Conservation (phyloP, 176 grass and related monocot genomes). For the Avena eriantha region DNA sequence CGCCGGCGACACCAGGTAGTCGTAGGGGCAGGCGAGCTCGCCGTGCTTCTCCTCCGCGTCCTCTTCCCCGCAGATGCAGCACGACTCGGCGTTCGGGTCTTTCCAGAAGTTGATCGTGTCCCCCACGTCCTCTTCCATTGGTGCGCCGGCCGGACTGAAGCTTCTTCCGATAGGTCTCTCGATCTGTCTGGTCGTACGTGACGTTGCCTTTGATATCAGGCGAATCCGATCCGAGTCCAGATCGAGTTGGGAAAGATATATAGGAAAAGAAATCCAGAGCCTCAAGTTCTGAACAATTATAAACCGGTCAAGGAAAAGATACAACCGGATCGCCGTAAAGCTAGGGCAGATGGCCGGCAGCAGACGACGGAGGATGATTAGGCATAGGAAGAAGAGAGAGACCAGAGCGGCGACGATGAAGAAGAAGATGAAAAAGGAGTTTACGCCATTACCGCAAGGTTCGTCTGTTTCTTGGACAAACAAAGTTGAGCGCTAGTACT, state of each 20-base stretch:
- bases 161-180: background rate
- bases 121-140: background rate
- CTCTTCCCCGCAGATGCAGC: conserved; percentile 25
- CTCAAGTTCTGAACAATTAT: background rate
- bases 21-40: conserved; percentile 29
- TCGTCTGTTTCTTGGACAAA: background rate
- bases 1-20: conserved; percentile 14
- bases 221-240: background rate
- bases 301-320: background rate
- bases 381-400: background rate
- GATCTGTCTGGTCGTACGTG: background rate
- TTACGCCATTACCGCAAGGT: background rate
- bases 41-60: conserved; percentile 10
- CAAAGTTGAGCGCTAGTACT: no score
- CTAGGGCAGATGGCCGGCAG: background rate
- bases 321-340: background rate
- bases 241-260: background rate
- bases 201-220: background rate
- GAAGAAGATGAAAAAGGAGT: background rate
- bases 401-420: background rate
- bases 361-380: background rate
- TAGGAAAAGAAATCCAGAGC: background rate
- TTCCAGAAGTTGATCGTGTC: conserved; percentile 7
- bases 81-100: conserved; percentile 10
- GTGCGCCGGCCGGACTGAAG: no score